Conservation (phyloP, 176 grass and related monocot genomes). For the Zoysia pacifica region DNA sequence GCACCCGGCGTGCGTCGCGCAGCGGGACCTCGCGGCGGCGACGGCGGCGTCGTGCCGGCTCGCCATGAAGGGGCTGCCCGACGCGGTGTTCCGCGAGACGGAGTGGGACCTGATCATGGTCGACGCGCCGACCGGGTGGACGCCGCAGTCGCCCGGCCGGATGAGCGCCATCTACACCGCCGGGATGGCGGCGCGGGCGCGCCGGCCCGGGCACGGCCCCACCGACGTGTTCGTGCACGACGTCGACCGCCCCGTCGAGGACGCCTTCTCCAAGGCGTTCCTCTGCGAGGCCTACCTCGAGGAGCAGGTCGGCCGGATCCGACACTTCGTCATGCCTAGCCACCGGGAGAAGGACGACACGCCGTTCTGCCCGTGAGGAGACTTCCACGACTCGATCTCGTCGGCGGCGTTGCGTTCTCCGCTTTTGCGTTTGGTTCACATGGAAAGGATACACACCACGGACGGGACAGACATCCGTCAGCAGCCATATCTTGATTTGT, state of each 20-base stretch:
- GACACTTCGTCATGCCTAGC: constrained; percentile 71
- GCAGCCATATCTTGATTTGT: too few relatives aligned
- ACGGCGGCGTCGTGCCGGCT: constrained; percentile 16
- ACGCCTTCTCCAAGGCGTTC: constrained; percentile 69
- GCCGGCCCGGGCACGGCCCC: constrained; percentile 23
- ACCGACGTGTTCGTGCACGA: constrained; percentile 86
- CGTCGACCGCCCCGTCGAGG: constrained; percentile 67
- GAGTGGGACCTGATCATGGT: constrained; percentile 90
- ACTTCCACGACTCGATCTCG: too few relatives aligned
- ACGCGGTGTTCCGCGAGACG: constrained; percentile 21
- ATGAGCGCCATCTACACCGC: constrained; percentile 87
- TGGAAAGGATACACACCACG: too few relatives aligned
- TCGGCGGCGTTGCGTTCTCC: too few relatives aligned
- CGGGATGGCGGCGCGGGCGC: constrained; percentile 68
- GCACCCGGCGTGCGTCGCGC: constrained; percentile 30
- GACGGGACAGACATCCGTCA: too few relatives aligned
- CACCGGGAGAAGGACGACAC: constrained; percentile 48
- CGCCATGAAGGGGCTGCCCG: constrained; percentile 42
- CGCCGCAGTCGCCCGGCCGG: constrained; percentile 58
- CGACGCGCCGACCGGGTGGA: constrained; percentile 81
- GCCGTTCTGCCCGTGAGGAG: constrained; percentile 66
- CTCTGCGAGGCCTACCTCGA: constrained; percentile 62
- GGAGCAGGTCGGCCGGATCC: constrained; percentile 66
- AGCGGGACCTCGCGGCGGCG: constrained; percentile 35
- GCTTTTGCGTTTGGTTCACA: too few relatives aligned